phyloP scores from a whole-genome alignment of 2,329 filamentous ascomycete genomes.

The Septoria linicola region DNA sequence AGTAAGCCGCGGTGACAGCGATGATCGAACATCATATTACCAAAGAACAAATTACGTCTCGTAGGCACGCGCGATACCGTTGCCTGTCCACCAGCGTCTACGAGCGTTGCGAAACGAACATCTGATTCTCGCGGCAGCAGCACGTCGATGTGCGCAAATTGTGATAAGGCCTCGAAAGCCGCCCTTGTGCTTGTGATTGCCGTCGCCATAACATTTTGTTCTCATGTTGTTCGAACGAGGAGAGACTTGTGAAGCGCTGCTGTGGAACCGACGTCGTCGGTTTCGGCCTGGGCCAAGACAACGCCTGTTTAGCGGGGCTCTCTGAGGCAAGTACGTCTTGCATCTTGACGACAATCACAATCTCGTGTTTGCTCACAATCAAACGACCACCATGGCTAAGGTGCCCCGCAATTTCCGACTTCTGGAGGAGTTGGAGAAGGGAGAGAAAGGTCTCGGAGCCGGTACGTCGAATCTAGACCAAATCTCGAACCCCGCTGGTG shows the following conservation, averaged over 20 bases:
- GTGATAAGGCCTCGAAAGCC: conserved; percentile 27
- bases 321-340: too few species aligned
- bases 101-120: conserved; percentile 25
- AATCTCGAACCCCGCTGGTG: not conserved
- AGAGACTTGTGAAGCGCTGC: too few species aligned
- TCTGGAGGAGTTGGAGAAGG: conserved; percentile 96
- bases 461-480: conserved; percentile 54
- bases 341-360: conserved; percentile 44
- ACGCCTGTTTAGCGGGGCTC: too few species aligned
- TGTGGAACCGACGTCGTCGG: not conserved
- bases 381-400: conserved; percentile 63
- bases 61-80: conserved; percentile 26
- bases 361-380: not conserved
- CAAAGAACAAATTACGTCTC: conserved; percentile 36
- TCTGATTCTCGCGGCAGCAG: conserved; percentile 26
- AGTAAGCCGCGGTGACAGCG: conserved; percentile 22
- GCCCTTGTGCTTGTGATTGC: not conserved
- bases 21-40: conserved; percentile 20
- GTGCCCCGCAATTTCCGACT: conserved; percentile 95
- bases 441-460: conserved; percentile 93
- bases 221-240: not conserved
- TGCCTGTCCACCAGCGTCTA: conserved; percentile 26
- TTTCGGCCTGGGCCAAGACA: too few species aligned
- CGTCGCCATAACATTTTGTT: not conserved
- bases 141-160: conserved; percentile 31